A percentile compares a stretch with the other conserved stretches of the same genome.
Evolutionary conservation across 1,139 yeast genomes (phyloP).

Genomic region (Candida sanyaensis): DNA sequence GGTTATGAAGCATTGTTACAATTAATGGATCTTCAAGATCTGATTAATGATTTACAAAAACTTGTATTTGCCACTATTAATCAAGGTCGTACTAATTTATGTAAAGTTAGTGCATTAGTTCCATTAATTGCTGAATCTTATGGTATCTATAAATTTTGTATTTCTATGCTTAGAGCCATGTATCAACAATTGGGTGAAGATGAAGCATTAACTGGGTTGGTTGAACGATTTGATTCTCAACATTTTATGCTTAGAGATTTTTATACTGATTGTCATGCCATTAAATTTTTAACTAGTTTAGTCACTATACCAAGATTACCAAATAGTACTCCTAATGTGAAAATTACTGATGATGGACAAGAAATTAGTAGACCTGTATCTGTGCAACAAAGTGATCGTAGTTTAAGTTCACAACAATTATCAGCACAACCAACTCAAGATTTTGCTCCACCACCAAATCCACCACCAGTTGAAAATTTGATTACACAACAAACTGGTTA

Average conservation of each 20-base stretch:
- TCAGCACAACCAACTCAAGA: conserved; percentile 39
- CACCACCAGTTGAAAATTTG: conserved; percentile 43
- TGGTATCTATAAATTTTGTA: conserved; percentile 87
- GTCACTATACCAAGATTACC: conserved; percentile 86
- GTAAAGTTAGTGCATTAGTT: conserved; percentile 83
- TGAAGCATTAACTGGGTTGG: conserved; percentile 76
- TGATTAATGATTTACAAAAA: conserved; percentile 77
- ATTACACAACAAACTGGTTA: conserved; percentile 52
- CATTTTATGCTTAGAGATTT: conserved; percentile 80
- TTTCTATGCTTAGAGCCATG: conserved; percentile 90
- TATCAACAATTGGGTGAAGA: conserved; percentile 74
- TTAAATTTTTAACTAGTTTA: conserved; percentile 79
- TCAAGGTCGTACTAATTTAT: conserved; percentile 68
- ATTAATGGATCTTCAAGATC: conserved; percentile 83
- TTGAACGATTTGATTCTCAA: conserved; percentile 75
- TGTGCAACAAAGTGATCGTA: conserved; percentile 19
- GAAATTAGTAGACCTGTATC: conserved; percentile 44
- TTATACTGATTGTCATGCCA: conserved; percentile 86
- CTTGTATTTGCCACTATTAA: conserved; percentile 74
- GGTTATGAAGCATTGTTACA: conserved; percentile 91
- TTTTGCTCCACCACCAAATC: conserved; percentile 23
- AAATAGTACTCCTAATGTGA: conserved; percentile 65
- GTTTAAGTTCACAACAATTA: conserved; percentile 22
- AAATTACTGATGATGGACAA: conserved; percentile 46
- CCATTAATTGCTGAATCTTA: conserved; percentile 93